Percentiles rank a stretch among this genome's conserved stretches.
phyloP scores from a whole-genome alignment of 345 rosid species.

The Arabidopsis suecica region DNA sequence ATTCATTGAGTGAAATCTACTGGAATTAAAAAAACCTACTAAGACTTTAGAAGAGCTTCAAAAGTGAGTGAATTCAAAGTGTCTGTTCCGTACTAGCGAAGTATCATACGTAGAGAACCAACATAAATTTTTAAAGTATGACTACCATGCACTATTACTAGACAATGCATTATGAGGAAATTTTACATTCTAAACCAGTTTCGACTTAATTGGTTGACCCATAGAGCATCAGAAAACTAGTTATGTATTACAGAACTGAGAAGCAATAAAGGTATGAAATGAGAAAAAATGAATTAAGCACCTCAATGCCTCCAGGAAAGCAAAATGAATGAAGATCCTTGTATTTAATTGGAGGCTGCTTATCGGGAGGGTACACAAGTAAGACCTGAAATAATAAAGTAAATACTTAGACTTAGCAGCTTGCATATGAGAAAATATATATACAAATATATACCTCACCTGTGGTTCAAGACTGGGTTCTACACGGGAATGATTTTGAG shows the following conservation, averaged over 20 bases:
- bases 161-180: neutral
- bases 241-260: neutral
- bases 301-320: slow-evolving; percentile 97
- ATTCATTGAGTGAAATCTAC: neutral
- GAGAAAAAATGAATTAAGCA: slow-evolving; percentile 28
- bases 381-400: slow-evolving; percentile 66
- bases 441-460: slow-evolving; percentile 47
- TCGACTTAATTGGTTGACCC: neutral
- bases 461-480: slow-evolving; percentile 89
- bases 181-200: slow-evolving; percentile 7
- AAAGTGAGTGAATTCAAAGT: neutral
- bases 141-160: slow-evolving; percentile 15
- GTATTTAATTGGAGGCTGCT: slow-evolving; percentile 74
- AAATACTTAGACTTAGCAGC: slow-evolving; percentile 40
- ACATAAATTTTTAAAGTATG: neutral
- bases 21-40: neutral
- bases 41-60: neutral
- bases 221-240: neutral
- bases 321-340: slow-evolving; percentile 94
- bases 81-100: neutral
- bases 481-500: slow-evolving; percentile 71
- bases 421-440: neutral
- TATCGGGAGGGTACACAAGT: slow-evolving; percentile 90
- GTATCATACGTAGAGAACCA: slow-evolving; percentile 5
- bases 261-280: neutral